A percentile compares a stretch with the other conserved stretches of the same genome.
phyloP scores from a whole-genome alignment of 2,329 filamentous ascomycete genomes.

The Parastagonospora nodorum region DNA sequence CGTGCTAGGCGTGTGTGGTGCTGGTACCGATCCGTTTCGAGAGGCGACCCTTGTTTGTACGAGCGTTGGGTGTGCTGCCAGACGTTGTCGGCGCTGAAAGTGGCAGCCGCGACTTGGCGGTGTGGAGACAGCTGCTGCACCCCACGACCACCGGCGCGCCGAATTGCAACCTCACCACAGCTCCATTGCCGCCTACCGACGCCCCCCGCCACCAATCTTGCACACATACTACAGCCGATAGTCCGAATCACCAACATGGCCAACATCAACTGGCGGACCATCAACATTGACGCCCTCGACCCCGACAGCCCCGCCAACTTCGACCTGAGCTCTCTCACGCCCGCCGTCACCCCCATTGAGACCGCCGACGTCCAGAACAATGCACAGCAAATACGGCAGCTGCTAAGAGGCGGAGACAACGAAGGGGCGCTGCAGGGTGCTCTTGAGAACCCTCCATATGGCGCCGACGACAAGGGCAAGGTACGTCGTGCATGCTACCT shows the following conservation, averaged over 20 bases:
- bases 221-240: not conserved
- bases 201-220: not conserved
- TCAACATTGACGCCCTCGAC: slow-evolving; percentile 91
- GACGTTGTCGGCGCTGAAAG: slow-evolving; percentile 27
- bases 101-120: slow-evolving; percentile 27
- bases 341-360: slow-evolving; percentile 73
- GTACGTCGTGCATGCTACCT: slow-evolving; percentile 45
- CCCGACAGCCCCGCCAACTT: slow-evolving; percentile 92
- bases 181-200: slow-evolving; percentile 6
- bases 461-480: slow-evolving; percentile 59
- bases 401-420: slow-evolving; percentile 82
- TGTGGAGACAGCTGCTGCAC: slow-evolving; percentile 35
- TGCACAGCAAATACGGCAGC: slow-evolving; percentile 81
- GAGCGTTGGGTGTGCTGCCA: slow-evolving; percentile 25
- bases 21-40: slow-evolving; percentile 32
- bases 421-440: slow-evolving; percentile 85
- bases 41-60: slow-evolving; percentile 44
- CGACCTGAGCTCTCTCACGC: slow-evolving; percentile 81
- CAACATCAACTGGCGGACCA: slow-evolving; percentile 74
- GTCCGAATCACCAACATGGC: slow-evolving; percentile 45
- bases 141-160: slow-evolving; percentile 27
- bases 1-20: slow-evolving; percentile 1
- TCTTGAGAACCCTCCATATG: slow-evolving; percentile 81
- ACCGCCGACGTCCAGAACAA: slow-evolving; percentile 80
- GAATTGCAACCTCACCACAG: slow-evolving; percentile 26